Base-by-base conservation (phyloP, 768 basidiomycete species). In the Cystofilobasidium bisporidii region DNA sequence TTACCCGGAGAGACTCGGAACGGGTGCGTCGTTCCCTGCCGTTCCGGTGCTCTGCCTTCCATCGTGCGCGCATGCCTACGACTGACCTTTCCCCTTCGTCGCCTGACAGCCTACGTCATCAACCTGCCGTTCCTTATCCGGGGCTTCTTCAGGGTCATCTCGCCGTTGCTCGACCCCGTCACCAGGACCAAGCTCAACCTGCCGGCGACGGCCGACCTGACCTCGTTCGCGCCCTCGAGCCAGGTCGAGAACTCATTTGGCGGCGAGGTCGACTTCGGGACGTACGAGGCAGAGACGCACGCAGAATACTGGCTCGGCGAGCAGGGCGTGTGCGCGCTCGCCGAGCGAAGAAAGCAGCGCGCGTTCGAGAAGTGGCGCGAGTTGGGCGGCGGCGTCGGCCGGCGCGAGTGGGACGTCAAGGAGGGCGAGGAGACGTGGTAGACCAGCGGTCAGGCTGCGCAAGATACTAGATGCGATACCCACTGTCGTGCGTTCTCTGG, bases 331-430 rank as follows among this genome's bases (percentile, higher is more conserved):
- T 61, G 61, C 12, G 30, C 28, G 17, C 43, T 63, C n/a, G 67
- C 67, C 20, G 36, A 33, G 30, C 53, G 53, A 24, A 45, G 67
- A 47, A 26, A 48, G 56, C 20, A 26, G 41, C 62, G 50, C 26
- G 67, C 60, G 22, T 15, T 68, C n/a, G 67, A 68, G 61, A 48
- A 45, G 3, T 68, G 61, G 67, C 62, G 67, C 26, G 56, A 26
- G 53, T n/a, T 68, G 3, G 61, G 60, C 6, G 36, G 43, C 3
- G 40, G 55, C 9, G 67, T 68, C 11, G 67, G 67, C 10, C 41
- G 67, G 22, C 56, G 61, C 41, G 67, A 68, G 56, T 68, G 67
- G 67, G 67, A 68, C 30, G 57, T 38, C 28, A 68, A 68, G 43
- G 55, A 63, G 67, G 67, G 67, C 9, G 67, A 63, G 55, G 61